Evolutionary conservation across 495 filamentous ascomycete species (phyloP).

Genomic region (Copromyces sp.): DNA sequence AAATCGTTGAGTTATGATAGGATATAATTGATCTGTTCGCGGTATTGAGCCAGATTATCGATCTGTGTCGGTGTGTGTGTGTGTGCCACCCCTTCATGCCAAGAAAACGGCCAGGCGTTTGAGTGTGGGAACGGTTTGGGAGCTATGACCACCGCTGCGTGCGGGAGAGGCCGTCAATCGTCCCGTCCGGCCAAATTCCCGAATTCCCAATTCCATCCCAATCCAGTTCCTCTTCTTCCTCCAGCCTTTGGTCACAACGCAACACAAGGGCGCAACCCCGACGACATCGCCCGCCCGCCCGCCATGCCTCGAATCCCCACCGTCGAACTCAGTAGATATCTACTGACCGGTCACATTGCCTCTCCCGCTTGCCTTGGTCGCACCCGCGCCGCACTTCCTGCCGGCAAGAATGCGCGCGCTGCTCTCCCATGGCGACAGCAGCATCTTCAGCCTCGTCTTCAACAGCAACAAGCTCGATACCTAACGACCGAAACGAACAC

Average conservation of each 20-base stretch:
- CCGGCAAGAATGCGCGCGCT: neutral
- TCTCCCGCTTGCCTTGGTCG: slow-evolving; percentile 29
- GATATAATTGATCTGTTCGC: no score
- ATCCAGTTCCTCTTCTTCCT: neutral
- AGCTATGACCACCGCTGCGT: neutral
- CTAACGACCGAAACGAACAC: neutral
- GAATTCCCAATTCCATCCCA: neutral
- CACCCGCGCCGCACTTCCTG: neutral
- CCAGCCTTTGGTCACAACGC: neutral
- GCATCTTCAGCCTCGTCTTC: neutral
- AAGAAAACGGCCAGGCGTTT: no score
- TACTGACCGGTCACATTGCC: slow-evolving; percentile 34
- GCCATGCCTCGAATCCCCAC: slow-evolving; percentile 29
- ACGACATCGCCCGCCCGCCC: neutral
- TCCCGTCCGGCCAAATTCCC: neutral
- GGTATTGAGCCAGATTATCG: no score
- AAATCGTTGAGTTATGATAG: no score
- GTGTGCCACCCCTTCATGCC: no score
- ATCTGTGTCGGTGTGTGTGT: no score
- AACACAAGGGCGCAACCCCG: neutral
- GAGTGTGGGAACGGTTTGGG: no score
- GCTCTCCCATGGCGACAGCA: neutral
- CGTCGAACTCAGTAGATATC: slow-evolving; percentile 34
- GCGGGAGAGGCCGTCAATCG: neutral
- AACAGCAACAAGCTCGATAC: neutral